Conservation (phyloP, 2,329 filamentous ascomycete genomes). For the Verticillium albo-atrum region DNA sequence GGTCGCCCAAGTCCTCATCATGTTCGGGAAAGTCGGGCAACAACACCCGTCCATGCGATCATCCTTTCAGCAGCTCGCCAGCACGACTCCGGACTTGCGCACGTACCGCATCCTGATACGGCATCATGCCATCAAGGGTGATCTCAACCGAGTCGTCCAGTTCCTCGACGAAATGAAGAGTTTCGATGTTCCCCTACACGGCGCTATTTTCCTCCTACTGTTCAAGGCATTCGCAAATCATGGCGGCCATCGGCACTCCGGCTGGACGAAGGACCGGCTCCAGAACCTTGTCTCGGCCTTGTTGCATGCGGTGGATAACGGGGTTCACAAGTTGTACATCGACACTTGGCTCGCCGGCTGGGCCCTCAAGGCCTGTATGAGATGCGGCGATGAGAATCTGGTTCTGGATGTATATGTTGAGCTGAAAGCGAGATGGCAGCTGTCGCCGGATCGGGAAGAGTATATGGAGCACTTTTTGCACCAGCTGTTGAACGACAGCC, state of each 20-base stretch:
- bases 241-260: constrained; percentile 57
- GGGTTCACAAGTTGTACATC: constrained; percentile 41
- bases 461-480: constrained; percentile 44
- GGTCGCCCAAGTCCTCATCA: constrained; percentile 52
- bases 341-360: constrained; percentile 58
- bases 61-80: constrained; percentile 55
- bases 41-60: constrained; percentile 49
- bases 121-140: constrained; percentile 66
- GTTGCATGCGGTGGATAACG: constrained; percentile 46
- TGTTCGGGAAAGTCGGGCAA: constrained; percentile 51
- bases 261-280: constrained; percentile 71
- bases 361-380: constrained; percentile 59
- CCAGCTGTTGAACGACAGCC: constrained; percentile 28
- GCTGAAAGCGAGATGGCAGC: constrained; percentile 43
- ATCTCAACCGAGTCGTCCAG: constrained; percentile 65
- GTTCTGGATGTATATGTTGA: constrained; percentile 51
- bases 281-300: constrained; percentile 64
- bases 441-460: constrained; percentile 31
- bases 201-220: constrained; percentile 72
- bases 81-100: constrained; percentile 67
- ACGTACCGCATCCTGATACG: constrained; percentile 79
- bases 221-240: constrained; percentile 78
- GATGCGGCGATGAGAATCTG: constrained; percentile 46
- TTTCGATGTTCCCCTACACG: constrained; percentile 64
- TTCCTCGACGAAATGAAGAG: constrained; percentile 77